A percentile compares a stretch with the other conserved stretches of the same genome.
Conservation (phyloP, 2,329 filamentous ascomycete species). For the Botrytis aclada region DNA sequence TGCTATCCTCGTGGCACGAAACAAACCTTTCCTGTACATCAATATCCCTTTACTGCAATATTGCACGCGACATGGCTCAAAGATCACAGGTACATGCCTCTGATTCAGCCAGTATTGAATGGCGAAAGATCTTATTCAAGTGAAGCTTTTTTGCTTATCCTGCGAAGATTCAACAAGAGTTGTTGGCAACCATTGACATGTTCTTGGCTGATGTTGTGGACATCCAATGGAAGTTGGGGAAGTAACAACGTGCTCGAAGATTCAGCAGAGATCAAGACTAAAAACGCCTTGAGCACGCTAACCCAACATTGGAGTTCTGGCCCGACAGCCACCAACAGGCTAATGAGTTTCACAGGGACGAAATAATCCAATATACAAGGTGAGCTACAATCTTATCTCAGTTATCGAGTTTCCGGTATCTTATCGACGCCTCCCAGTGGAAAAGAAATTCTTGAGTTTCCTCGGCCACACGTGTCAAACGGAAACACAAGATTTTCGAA, state of each 20-base stretch:
- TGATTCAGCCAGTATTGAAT: not conserved
- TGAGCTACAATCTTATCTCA: not conserved
- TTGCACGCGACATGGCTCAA: not conserved
- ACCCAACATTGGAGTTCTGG: not conserved
- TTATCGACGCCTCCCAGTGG: not conserved
- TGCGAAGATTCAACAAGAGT: not conserved
- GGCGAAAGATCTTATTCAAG: not conserved
- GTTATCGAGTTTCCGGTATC: not conserved
- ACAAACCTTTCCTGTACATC: not conserved
- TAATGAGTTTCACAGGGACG: not conserved
- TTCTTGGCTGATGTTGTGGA: constrained; percentile 17
- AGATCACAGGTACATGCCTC: not conserved
- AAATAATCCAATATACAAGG: not conserved
- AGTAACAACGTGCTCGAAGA: constrained; percentile 17
- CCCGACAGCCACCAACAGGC: not conserved
- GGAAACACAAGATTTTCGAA: not conserved
- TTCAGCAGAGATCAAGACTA: not conserved
- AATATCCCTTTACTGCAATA: constrained; percentile 3
- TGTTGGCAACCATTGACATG: not conserved
- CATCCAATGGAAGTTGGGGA: constrained; percentile 9
- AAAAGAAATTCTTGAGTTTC: not conserved
- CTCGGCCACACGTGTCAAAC: not conserved
- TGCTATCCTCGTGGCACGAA: not conserved
- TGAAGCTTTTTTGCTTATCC: not conserved
- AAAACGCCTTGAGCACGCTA: not conserved